phyloP scores from a whole-genome alignment of 2,329 filamentous ascomycete species.

The Diaporthe sp. region DNA sequence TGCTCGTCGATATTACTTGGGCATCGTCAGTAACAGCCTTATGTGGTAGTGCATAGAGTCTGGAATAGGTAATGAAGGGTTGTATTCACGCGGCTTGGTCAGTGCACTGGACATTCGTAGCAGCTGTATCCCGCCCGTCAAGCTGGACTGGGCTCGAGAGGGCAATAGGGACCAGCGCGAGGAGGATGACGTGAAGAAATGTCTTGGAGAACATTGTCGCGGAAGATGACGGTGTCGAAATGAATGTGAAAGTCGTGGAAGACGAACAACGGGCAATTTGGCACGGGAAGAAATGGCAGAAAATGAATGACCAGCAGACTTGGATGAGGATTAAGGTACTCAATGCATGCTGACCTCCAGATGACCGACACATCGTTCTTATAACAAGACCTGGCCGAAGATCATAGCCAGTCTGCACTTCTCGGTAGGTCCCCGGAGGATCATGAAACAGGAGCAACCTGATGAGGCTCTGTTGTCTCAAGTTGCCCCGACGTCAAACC shows the following conservation, averaged over 20 bases:
- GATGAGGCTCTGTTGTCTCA: conserved; percentile 38
- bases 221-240: too few species aligned
- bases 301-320: neutral
- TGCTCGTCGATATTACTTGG: conserved; percentile 60
- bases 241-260: neutral
- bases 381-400: neutral
- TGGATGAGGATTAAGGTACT: neutral
- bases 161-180: neutral
- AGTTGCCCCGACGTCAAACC: conserved; percentile 30
- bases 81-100: conserved; percentile 25
- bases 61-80: too few species aligned
- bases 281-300: neutral
- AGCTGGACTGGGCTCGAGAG: conserved; percentile 30
- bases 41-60: neutral
- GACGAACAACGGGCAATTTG: neutral
- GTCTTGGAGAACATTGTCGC: conserved; percentile 6
- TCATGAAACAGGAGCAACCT: conserved; percentile 20
- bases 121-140: conserved; percentile 10
- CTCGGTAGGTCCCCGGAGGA: neutral
- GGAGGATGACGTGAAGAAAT: neutral
- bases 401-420: neutral
- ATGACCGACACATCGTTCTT: neutral
- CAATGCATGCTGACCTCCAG: too few species aligned
- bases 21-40: neutral
- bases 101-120: conserved; percentile 30